Percentiles rank a stretch among this genome's conserved stretches.
Conservation (phyloP, 305 asterid species). For the Fraxinus platypoda region DNA sequence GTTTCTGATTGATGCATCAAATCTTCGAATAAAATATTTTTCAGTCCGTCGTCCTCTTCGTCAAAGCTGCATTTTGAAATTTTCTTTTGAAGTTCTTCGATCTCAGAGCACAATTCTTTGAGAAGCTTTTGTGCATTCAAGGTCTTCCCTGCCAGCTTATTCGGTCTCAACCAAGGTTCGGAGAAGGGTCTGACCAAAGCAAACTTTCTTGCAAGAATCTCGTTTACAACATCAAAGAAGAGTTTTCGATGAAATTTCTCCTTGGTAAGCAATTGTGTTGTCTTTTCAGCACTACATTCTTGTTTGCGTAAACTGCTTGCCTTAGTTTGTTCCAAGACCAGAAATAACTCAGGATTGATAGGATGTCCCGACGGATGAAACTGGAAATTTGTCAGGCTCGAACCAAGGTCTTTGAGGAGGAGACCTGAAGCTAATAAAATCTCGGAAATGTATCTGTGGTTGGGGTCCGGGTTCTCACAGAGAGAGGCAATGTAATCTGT, state of each 20-base stretch:
- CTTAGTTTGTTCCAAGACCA: slow-evolving; percentile 89
- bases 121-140: too few relatives aligned
- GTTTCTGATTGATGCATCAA: slow-evolving; percentile 53
- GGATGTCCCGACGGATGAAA: slow-evolving; percentile 82
- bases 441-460: slow-evolving; percentile 80
- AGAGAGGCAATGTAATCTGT: slow-evolving; percentile 89
- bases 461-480: slow-evolving; percentile 71
- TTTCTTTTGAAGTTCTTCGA: too few relatives aligned
- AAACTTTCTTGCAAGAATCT: slow-evolving; percentile 66
- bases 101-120: too few relatives aligned
- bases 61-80: slow-evolving; percentile 4
- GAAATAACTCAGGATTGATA: slow-evolving; percentile 77
- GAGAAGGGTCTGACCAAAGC: slow-evolving; percentile 31
- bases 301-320: slow-evolving; percentile 43
- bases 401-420: slow-evolving; percentile 75
- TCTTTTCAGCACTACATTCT: slow-evolving; percentile 28
- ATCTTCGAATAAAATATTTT: slow-evolving; percentile 49
- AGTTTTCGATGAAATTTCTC: slow-evolving; percentile 62
- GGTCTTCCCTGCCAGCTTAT: too few relatives aligned
- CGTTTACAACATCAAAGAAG: slow-evolving; percentile 71
- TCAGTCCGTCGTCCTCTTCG: slow-evolving; percentile 60
- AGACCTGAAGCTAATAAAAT: slow-evolving; percentile 90
- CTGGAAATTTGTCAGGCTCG: slow-evolving; percentile 61
- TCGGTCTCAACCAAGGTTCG: neutral
- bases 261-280: slow-evolving; percentile 26